Percentiles rank a stretch among this genome's conserved stretches.
phyloP scores from a whole-genome alignment of 495 filamentous ascomycete genomes.

The Trichoderma orchidacearum region DNA sequence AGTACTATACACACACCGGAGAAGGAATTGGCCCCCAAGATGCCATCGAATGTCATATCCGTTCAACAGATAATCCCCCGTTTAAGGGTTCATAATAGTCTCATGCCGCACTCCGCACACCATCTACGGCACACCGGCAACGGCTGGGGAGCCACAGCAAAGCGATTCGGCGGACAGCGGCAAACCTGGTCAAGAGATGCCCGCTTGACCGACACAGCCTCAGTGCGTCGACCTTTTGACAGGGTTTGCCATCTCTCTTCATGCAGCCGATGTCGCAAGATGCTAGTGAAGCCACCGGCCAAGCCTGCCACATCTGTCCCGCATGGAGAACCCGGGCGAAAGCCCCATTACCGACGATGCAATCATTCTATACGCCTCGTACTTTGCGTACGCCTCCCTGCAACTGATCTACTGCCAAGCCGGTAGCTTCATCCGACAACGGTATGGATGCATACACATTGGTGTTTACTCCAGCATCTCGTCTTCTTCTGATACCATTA shows the following conservation, averaged over 20 bases:
- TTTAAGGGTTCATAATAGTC: background rate
- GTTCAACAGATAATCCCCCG: background rate
- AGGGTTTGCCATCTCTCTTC: background rate
- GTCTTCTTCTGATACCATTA: too few species aligned
- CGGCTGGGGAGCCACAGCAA: background rate
- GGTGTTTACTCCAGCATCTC: too few species aligned
- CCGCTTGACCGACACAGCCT: too few species aligned
- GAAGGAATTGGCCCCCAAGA: background rate
- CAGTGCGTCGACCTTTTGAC: background rate
- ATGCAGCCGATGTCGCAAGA: background rate
- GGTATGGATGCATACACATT: background rate
- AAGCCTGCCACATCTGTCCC: background rate
- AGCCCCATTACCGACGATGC: too few species aligned
- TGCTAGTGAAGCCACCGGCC: background rate
- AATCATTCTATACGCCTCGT: too few species aligned
- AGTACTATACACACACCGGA: background rate
- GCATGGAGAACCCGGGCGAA: background rate
- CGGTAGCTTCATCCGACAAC: background rate
- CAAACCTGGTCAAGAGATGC: background rate
- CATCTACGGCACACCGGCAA: background rate
- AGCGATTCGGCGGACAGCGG: background rate
- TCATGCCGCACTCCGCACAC: background rate
- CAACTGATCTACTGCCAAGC: background rate
- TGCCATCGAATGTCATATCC: background rate
- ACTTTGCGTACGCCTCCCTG: background rate